A percentile compares a stretch with the other conserved stretches of the same genome.
These are phyloP conservation scores for Colletotrichum limetticola DNA, from an alignment of 2,329 filamentous ascomycete species.

Conservation along the genomic window DNA sequence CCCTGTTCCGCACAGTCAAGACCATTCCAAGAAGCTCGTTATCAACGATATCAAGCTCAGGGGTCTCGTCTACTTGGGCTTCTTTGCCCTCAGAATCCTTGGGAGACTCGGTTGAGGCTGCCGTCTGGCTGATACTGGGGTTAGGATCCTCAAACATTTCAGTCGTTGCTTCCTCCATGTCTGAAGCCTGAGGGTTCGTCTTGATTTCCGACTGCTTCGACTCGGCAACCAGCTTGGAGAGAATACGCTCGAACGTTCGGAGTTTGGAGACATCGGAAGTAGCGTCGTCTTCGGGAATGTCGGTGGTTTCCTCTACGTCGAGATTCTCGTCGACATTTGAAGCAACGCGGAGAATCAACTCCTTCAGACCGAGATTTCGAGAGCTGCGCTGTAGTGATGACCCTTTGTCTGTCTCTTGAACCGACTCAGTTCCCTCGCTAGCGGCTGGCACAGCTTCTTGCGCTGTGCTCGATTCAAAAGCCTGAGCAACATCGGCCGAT, in stretches of 20 bases:
- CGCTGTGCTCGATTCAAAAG: neutral
- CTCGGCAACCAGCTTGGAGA: slow-evolving; percentile 57
- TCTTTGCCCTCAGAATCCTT: slow-evolving; percentile 5
- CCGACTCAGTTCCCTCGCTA: neutral
- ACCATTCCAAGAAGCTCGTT: slow-evolving; percentile 73
- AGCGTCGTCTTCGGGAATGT: slow-evolving; percentile 40
- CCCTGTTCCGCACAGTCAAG: slow-evolving; percentile 76
- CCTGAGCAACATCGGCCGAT: neutral
- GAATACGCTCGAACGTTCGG: slow-evolving; percentile 61
- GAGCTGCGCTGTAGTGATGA: slow-evolving; percentile 14
- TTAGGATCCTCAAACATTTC: neutral
- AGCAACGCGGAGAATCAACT: slow-evolving; percentile 64
- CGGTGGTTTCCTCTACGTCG: slow-evolving; percentile 33
- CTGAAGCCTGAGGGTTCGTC: neutral
- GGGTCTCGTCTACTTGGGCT: slow-evolving; percentile 21
- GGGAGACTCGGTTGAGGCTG: neutral
- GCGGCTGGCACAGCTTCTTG: neutral
- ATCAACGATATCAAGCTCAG: slow-evolving; percentile 11
- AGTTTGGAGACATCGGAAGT: slow-evolving; percentile 51
- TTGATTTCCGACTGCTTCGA: slow-evolving; percentile 7
- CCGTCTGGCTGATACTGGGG: neutral
- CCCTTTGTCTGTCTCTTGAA: neutral
- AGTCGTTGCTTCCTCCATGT: neutral
- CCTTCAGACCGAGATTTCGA: slow-evolving; percentile 47
- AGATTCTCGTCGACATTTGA: slow-evolving; percentile 53